Evolutionary conservation across 306 rosid genomes (phyloP).

Genomic region (Vigna trinervia): DNA sequence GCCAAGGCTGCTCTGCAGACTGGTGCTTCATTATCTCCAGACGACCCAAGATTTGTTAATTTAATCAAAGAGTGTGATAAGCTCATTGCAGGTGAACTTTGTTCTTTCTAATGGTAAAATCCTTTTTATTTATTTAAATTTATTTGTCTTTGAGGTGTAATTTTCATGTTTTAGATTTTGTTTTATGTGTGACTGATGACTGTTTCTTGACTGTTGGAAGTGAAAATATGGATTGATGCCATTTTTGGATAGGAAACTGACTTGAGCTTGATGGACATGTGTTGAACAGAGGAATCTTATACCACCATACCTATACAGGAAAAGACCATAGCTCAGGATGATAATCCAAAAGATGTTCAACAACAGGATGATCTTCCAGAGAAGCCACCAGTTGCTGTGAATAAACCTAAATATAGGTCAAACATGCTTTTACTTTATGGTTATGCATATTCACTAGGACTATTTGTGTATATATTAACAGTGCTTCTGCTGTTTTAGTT

Average conservation of each 20-base stretch:
- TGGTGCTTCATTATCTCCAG: constrained; percentile 71
- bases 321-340: constrained; percentile 35
- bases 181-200: background rate
- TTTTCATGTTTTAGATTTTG: background rate
- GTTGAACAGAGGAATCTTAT: constrained; percentile 67
- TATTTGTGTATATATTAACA: background rate
- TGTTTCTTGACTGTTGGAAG: constrained; percentile 22
- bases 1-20: constrained; percentile 77
- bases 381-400: constrained; percentile 43
- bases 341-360: constrained; percentile 43
- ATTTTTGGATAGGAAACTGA: constrained; percentile 33
- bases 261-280: constrained; percentile 41
- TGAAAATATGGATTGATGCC: constrained; percentile 15
- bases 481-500: background rate
- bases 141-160: background rate
- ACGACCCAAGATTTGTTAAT: constrained; percentile 57
- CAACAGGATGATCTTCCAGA: constrained; percentile 45
- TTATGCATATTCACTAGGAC: constrained; percentile 14
- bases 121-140: constrained; percentile 15
- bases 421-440: constrained; percentile 23
- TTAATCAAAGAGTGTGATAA: constrained; percentile 75
- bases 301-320: constrained; percentile 49
- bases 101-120: constrained; percentile 28
- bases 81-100: constrained; percentile 65
- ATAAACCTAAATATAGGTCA: constrained; percentile 82